Base-by-base conservation (phyloP, 495 filamentous ascomycete genomes). In the Pyrenula massariospora region DNA sequence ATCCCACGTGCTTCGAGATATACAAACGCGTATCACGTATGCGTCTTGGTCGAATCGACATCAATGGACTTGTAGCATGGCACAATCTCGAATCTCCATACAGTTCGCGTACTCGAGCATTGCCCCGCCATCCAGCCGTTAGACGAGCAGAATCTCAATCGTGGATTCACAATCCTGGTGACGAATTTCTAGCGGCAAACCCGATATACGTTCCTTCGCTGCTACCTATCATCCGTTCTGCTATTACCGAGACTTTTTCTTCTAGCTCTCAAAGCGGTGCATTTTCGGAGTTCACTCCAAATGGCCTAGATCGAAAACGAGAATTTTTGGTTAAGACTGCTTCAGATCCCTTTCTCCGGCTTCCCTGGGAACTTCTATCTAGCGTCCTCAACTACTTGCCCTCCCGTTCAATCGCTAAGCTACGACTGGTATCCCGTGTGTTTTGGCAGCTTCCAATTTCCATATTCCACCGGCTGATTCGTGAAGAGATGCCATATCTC, bases 1-100 rank as follows among this genome's bases (percentile, higher is more conserved):
- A 72, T 53, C 68, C 69, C 1, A 63, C 65, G 54, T 69, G 68
- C 56, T 67, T 72, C 42, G 68, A 70, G 42, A 66, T 68, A 15
- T 69, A 65, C 50, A 60, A 52, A 12, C 61, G 59, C 2, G 58
- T 65, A 25, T 66, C 65, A 22, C 59, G 59, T 50, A 2, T 20
- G 10, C 58, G 57, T 2, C 60, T 69, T 19, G 53, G 59, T 2
- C 25, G 49, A 0, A 31, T 68, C 5, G 60, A 65, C 21, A 22
- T 61, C 11, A 22, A 59, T 11, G 59, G 61, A 0, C 53, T 70
- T 0, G 61, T 65, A 49, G 59, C 22, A 0, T 70, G 63, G 65
- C 62, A 62, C 3, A 56, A 65, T 50, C 19, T 57, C 1, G 62
- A 62, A n/a, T 57, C 36, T 53, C 48, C 51, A 10, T 59, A 22